A percentile compares a stretch with the other conserved stretches of the same genome.
These are phyloP conservation scores for Yarrowia porcina DNA, from an alignment of 805 yeast genomes.

Conservation along the genomic window DNA sequence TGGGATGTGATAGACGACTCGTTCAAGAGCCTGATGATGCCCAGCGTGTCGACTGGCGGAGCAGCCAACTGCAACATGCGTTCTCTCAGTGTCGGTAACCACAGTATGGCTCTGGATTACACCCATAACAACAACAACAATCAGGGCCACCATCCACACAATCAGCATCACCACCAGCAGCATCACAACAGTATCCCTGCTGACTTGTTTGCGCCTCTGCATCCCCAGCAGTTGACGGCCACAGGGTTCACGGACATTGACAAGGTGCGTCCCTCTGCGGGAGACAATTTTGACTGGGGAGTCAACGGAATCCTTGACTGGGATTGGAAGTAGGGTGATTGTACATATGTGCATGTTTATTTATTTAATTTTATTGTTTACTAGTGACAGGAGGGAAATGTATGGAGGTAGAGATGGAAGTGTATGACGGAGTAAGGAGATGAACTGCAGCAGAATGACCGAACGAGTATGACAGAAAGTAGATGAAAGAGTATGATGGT, in stretches of 20 bases:
- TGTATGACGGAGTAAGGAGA: too few species aligned
- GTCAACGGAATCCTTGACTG: slow-evolving; percentile 18
- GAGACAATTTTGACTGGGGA: slow-evolving; percentile 6
- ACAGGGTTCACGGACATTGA: slow-evolving; percentile 22
- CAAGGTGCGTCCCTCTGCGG: not conserved
- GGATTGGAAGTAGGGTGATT: slow-evolving; percentile 6
- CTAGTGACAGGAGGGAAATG: not conserved
- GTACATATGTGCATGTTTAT: slow-evolving; percentile 4
- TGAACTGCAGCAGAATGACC: too few species aligned
- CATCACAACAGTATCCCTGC: not conserved
- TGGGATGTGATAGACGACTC: slow-evolving; percentile 19
- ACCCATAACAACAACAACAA: not conserved
- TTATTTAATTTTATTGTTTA: slow-evolving; percentile 5
- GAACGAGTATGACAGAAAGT: too few species aligned
- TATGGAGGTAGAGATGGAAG: too few species aligned
- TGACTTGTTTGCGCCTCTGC: slow-evolving; percentile 10
- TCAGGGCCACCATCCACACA: not conserved
- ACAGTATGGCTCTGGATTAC: not conserved
- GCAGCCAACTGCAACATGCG: not conserved
- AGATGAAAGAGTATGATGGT: too few species aligned
- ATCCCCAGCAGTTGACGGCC: slow-evolving; percentile 17
- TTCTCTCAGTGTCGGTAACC: slow-evolving; percentile 13
- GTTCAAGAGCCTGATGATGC: slow-evolving; percentile 15
- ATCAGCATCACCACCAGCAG: not conserved
- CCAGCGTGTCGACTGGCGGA: not conserved